Evolutionary conservation across 352 stramenopile genomes (phyloP), one percentile per base, ranked within the genome.

Genomic region (Phytophthora idaei): DNA sequence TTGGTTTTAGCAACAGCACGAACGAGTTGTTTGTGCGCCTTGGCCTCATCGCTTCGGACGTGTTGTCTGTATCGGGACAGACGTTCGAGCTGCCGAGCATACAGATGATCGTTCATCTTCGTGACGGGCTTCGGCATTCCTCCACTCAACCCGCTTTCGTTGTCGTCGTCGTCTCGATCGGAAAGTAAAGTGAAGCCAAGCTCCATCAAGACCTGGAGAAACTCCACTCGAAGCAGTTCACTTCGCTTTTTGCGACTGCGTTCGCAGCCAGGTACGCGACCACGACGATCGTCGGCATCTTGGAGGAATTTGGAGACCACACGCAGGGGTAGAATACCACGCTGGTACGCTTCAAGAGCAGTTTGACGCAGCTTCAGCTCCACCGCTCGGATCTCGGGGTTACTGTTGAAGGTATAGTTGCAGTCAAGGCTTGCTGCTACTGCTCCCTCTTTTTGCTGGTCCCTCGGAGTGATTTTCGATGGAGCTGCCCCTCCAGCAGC

Each of bases 161-260:
- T n/a, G n/a, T 87, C 79, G 0, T 72, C 52, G 8, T 74, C 60
- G 15, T 62, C 42, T 9, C 42, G 34, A 51, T 90, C 70, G 0
- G 78, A 85, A 1, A 97, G 62, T 2, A 98, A 57, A 28, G 78
- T 92, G 48, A 98, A 90, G 1, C 93, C 93, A 17, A 98, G 70
- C 60, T 98, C 90, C 91, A 98, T 97, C 31, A 98, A 74, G n/a
- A 97, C 73, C 66, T 98, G 88, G 21, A 98, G 73, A 73, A 98
- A 97, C 60, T 98, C 91, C 15, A 94, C 87, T 8, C 93, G 85
- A 1, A 92, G 62, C 15, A 98, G 53, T 46, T 90, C 76, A 15
- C 72, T 61, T 37, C 81, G 64, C 31, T 63, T 69, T 37, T 68
- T 64, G 4, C 57, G 53, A 27, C 36, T 27, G 12, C 39, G 49